Conservation (phyloP, 1,139 yeast species). For the Scheffersomyces lignicola region DNA sequence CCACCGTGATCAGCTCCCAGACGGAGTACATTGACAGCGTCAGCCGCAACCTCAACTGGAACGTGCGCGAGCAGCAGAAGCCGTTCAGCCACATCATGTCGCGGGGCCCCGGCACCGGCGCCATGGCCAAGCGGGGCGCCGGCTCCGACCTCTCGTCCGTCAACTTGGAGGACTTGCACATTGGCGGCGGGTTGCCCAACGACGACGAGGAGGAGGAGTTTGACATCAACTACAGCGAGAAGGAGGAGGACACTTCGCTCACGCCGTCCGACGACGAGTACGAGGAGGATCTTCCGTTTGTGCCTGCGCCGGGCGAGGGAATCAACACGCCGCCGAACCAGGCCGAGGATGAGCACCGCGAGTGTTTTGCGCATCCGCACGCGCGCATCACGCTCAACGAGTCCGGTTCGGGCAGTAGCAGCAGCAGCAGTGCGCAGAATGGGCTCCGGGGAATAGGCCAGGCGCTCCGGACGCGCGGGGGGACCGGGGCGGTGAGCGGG, state of each 20-base stretch:
- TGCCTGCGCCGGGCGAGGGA: constrained; percentile 30
- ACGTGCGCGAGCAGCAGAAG: constrained; percentile 76
- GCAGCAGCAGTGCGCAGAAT: not conserved
- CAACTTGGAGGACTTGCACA: constrained; percentile 16
- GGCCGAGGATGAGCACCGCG: constrained; percentile 28
- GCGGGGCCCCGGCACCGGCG: constrained; percentile 2
- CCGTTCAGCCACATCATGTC: constrained; percentile 45
- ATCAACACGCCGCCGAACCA: constrained; percentile 30
- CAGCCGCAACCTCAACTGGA: constrained; percentile 83
- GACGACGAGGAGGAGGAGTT: constrained; percentile 23
- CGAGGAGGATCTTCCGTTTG: constrained; percentile 20
- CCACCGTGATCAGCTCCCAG: constrained; percentile 73
- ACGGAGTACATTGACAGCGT: constrained; percentile 84
- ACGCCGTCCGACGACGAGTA: constrained; percentile 17
- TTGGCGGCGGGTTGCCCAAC: constrained; percentile 10
- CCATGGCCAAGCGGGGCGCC: constrained; percentile 7
- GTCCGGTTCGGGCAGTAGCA: not conserved
- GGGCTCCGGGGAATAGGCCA: too few relatives aligned
- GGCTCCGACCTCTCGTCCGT: constrained; percentile 10
- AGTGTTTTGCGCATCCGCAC: constrained; percentile 43
- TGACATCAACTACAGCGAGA: constrained; percentile 30
- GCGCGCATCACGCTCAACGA: constrained; percentile 31
- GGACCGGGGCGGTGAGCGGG: too few relatives aligned
- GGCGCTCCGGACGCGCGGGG: too few relatives aligned
- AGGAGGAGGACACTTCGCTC: constrained; percentile 15